Conservation (phyloP, 2,329 filamentous ascomycete species). For the Hyphodiscus sp. region DNA sequence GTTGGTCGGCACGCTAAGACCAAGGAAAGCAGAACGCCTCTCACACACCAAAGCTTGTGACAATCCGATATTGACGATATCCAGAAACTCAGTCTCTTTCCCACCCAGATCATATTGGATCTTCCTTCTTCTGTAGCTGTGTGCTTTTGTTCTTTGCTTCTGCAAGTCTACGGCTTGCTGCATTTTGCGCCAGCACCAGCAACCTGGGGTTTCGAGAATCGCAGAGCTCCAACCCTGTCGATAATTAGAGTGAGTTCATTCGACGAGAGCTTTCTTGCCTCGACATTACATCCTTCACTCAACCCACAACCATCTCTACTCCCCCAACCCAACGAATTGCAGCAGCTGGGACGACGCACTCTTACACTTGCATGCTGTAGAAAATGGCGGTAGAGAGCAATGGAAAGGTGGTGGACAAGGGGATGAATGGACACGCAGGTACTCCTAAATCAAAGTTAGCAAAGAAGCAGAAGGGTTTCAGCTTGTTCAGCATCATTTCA, state of each 20-base stretch:
- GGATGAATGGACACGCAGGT: slow-evolving; percentile 34
- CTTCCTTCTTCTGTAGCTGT: not conserved
- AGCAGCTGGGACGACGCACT: slow-evolving; percentile 3
- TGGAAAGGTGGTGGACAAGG: slow-evolving; percentile 31
- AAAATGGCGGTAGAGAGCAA: slow-evolving; percentile 34
- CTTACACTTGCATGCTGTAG: slow-evolving; percentile 20
- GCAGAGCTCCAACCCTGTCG: not conserved
- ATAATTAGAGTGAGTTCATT: not conserved
- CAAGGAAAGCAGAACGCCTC: not conserved
- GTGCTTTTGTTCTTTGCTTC: not conserved
- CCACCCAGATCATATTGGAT: not conserved
- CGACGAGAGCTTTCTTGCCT: not conserved
- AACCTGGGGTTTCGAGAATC: not conserved
- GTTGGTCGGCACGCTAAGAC: not conserved
- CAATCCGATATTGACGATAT: not conserved
- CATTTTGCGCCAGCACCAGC: not conserved
- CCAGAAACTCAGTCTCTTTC: not conserved
- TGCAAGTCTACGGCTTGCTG: not conserved
- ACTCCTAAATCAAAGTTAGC: slow-evolving; percentile 29
- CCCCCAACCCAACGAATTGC: not conserved
- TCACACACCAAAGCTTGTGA: not conserved
- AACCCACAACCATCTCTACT: not conserved
- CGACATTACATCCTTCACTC: not conserved
- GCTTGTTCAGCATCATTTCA: slow-evolving; percentile 44
- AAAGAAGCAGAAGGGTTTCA: slow-evolving; percentile 20